Conservation (phyloP, 352 stramenopile species). For the Pythium biforme region DNA sequence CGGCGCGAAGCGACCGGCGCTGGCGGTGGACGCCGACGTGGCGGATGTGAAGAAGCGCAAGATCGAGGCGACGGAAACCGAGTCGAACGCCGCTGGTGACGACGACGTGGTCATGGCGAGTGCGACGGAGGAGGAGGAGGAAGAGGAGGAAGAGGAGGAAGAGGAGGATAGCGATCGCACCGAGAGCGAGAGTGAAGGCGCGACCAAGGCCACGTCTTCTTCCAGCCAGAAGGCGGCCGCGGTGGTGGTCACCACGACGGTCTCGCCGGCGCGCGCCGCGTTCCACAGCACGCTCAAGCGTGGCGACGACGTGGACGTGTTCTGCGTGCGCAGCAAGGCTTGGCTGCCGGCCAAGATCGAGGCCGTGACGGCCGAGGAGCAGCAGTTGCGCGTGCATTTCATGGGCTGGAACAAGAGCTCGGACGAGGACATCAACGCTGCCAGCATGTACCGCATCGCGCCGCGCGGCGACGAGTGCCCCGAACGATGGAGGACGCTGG, state of each 20-base stretch:
- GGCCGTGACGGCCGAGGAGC: slow-evolving; percentile 22
- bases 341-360: slow-evolving; percentile 69
- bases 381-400: slow-evolving; percentile 48
- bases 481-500: slow-evolving; percentile 40
- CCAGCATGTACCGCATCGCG: slow-evolving; percentile 37
- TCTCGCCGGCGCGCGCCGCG: slow-evolving; percentile 4
- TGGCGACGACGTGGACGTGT: slow-evolving; percentile 61
- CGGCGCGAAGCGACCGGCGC: background rate
- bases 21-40: background rate
- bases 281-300: slow-evolving; percentile 35
- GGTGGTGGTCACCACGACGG: background rate
- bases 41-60: slow-evolving; percentile 1
- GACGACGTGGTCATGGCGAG: slow-evolving; percentile 19
- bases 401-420: slow-evolving; percentile 64
- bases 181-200: slow-evolving; percentile 3
- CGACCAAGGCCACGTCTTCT: too few species aligned
- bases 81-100: too few species aligned
- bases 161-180: slow-evolving; percentile 9
- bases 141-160: slow-evolving; percentile 5
- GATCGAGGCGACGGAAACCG: background rate
- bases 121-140: background rate
- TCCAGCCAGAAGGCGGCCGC: too few species aligned
- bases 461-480: slow-evolving; percentile 36
- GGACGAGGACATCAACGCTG: slow-evolving; percentile 46
- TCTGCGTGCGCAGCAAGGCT: slow-evolving; percentile 40